Conservation (phyloP, 2,329 filamentous ascomycete genomes). For the Alternaria angustiovoidea region DNA sequence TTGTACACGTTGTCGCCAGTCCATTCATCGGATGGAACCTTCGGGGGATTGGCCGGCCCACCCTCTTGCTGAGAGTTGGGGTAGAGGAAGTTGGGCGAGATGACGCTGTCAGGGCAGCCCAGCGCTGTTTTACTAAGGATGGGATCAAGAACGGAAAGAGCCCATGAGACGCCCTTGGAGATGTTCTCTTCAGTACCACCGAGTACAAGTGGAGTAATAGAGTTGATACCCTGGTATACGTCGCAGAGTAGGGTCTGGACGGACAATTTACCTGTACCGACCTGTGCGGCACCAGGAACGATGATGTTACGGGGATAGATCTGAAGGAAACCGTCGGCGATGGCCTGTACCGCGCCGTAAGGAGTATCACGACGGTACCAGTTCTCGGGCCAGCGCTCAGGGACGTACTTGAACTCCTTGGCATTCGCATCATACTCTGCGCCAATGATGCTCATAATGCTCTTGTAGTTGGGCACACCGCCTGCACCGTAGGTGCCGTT, state of each 20-base stretch:
- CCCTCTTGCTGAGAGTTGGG: slow-evolving; percentile 21
- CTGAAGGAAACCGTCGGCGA: slow-evolving; percentile 42
- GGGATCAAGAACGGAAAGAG: no score
- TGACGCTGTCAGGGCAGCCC: no score
- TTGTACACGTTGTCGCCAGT: slow-evolving; percentile 49
- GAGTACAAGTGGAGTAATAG: slow-evolving; percentile 45
- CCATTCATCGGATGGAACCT: slow-evolving; percentile 29
- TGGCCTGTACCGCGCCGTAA: no score
- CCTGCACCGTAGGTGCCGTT: slow-evolving; percentile 49
- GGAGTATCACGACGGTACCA: slow-evolving; percentile 53
- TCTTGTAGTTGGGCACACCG: slow-evolving; percentile 44
- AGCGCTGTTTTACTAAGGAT: no score
- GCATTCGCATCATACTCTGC: slow-evolving; percentile 54
- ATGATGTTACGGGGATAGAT: slow-evolving; percentile 49
- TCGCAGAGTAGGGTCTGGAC: slow-evolving; percentile 45
- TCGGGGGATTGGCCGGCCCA: slow-evolving; percentile 40
- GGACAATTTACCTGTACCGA: slow-evolving; percentile 45
- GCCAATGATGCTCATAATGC: slow-evolving; percentile 58
- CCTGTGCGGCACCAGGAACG: slow-evolving; percentile 35
- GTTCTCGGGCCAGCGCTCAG: slow-evolving; percentile 62
- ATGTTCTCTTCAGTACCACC: slow-evolving; percentile 12
- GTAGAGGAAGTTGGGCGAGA: no score
- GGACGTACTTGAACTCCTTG: slow-evolving; percentile 57
- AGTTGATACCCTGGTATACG: slow-evolving; percentile 48
- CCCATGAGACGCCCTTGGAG: no score